Evolutionary conservation across 2,329 filamentous ascomycete genomes (phyloP), one percentile per base, ranked within the genome.

Genomic region (Colletotrichum sp.): DNA sequence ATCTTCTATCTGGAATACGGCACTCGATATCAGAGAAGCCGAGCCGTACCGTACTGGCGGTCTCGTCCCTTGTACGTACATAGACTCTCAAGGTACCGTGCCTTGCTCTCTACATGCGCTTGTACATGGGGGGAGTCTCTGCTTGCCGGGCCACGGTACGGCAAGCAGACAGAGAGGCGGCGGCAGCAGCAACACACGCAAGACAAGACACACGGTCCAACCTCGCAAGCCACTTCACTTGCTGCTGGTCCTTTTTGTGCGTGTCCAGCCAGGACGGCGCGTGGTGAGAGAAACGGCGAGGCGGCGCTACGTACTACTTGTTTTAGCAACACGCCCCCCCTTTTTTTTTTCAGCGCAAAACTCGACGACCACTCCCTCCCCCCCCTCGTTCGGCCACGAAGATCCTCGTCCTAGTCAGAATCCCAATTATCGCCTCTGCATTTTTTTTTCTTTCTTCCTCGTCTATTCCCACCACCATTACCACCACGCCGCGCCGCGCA

Each of bases 231-330:
- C 44, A 49, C 44, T 49, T 49, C n/a, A 49, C 44, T 49, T 49
- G 44, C 9, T 15, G 32, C 52, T 55, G 25, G 66, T 16, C 52
- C 30, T 27, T 39, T 52, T 63, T 25, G 8, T 52, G n/a, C 44
- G 22, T 63, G 61, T 75, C 69, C 72, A 59, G 61, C 69, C 72
- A 59, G 61, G 69, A 55, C 72, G 68, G 69, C 72, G 72, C 52
- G 52, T 62, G 71, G 63, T 72, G 73, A 70, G 32, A 72, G 69
- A 72, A 72, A 76, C 63, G 73, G 73, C 64, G 63, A 59, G 36
- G 57, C 16, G 19, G 15, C 64, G 57, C 30, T 63, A 25, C 30
- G 7, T 64, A 52, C 44, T 52, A 4, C n/a, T 52, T 52, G n/a
- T 64, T 25, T 39, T 68, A 63, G 6, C 8, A 9, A 29, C 69